These are phyloP conservation scores for Acorus calamus DNA, from an alignment of 106 monocot genomes.

Conservation along the genomic window DNA sequence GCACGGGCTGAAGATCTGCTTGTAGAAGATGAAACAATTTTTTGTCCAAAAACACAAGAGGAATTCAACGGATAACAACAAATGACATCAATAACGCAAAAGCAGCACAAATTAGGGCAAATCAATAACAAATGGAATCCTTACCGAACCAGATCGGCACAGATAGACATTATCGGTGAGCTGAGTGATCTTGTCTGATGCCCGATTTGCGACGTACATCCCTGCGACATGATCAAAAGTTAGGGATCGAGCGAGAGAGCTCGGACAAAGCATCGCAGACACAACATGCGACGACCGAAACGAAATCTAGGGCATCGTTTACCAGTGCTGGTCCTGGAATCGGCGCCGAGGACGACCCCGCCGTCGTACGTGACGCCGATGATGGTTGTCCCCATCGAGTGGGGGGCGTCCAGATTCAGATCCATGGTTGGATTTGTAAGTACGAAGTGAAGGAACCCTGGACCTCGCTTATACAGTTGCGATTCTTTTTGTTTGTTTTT, in stretches of 20 bases:
- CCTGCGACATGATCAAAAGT: conserved; percentile 2
- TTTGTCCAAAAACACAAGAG: background rate
- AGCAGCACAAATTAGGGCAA: too few relatives aligned
- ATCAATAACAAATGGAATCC: background rate
- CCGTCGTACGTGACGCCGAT: conserved; percentile 33
- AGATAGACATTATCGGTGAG: conserved; percentile 39
- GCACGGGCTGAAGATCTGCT: too few relatives aligned
- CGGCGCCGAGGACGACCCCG: conserved; percentile 32
- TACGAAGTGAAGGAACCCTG: too few relatives aligned
- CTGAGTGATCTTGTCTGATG: conserved; percentile 32
- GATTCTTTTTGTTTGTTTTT: too few relatives aligned
- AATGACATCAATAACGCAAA: background rate
- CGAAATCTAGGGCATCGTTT: background rate
- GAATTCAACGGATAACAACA: background rate
- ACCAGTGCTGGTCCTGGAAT: conserved; percentile 38
- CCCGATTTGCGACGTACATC: conserved; percentile 35
- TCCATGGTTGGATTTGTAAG: background rate
- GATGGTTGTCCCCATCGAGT: conserved; percentile 33
- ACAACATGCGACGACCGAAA: too few relatives aligned
- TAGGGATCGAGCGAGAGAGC: background rate
- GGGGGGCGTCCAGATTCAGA: conserved; percentile 7
- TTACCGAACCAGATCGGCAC: conserved; percentile 40
- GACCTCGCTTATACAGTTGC: too few relatives aligned
- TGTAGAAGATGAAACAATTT: too few relatives aligned
- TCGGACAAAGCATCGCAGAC: background rate